phyloP scores from a whole-genome alignment of 164 flowering plant species.

The Litsea cubeba region DNA sequence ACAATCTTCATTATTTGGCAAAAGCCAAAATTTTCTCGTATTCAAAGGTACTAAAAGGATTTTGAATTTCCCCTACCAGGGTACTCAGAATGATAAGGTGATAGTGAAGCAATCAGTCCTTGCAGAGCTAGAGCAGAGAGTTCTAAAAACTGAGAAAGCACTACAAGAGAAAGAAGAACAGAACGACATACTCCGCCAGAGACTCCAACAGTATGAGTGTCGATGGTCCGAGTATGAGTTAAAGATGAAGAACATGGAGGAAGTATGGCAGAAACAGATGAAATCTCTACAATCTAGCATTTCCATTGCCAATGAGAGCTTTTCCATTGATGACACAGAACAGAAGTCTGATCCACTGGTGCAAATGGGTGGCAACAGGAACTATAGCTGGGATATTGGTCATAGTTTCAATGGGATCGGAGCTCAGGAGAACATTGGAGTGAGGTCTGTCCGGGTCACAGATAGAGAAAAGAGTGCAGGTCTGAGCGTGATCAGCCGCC shows the following conservation, averaged over 20 bases:
- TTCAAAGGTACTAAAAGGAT: not conserved
- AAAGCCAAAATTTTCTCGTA: not conserved
- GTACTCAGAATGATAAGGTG: slow-evolving; percentile 62
- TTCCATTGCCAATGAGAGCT: slow-evolving; percentile 83
- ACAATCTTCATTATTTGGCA: no score
- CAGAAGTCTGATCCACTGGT: slow-evolving; percentile 76
- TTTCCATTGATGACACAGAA: slow-evolving; percentile 63
- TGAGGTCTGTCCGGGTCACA: slow-evolving; percentile 42
- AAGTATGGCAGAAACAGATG: slow-evolving; percentile 99
- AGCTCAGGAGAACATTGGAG: slow-evolving; percentile 48
- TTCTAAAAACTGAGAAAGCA: slow-evolving; percentile 86
- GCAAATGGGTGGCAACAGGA: slow-evolving; percentile 44
- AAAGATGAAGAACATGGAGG: slow-evolving; percentile 98
- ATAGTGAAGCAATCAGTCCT: slow-evolving; percentile 73
- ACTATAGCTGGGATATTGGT: slow-evolving; percentile 49
- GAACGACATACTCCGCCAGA: slow-evolving; percentile 80
- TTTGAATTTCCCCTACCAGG: slow-evolving; percentile 34
- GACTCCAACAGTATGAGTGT: slow-evolving; percentile 83
- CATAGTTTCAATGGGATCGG: slow-evolving; percentile 20
- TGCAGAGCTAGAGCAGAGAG: slow-evolving; percentile 82
- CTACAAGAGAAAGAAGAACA: slow-evolving; percentile 87
- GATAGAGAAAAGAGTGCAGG: slow-evolving; percentile 59
- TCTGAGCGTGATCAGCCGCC: slow-evolving; percentile 66
- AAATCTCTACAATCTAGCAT: slow-evolving; percentile 89
- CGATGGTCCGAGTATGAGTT: slow-evolving; percentile 94